Evolutionary conservation across 495 filamentous ascomycete genomes (phyloP), one percentile per base, ranked within the genome.

Genomic region (Aspergillus affinis): DNA sequence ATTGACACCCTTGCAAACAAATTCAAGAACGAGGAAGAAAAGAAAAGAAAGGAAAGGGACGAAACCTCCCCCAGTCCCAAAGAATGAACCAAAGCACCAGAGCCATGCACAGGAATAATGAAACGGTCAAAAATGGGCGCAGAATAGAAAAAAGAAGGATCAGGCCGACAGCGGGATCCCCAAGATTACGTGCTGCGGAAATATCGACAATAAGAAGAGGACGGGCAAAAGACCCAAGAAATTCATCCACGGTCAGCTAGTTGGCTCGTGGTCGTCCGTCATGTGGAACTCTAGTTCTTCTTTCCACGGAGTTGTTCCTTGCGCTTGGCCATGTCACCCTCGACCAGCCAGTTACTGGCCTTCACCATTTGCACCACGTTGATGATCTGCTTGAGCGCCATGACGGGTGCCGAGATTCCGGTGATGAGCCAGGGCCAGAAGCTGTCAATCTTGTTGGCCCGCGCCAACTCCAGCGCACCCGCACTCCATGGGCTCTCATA

Each of bases 361-460:
- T 97, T 96, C 68, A 97, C 86, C 55, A 99, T 80, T 76, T 99
- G 95, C 48, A 98, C 81, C 41, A 97, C 83, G 69, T 98, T 98
- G 78, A 98, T 89, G 59, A 90, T 82, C 71, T 99, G 94, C 82
- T 99, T 99, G 59, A 85, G 79, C 20, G 82, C 79, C 91, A 97
- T 97, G 66, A 97, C 80, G 6, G 93, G 94, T 64, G 86, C 84
- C 57, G 88, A 90, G 62, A 94, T 74, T n/a, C 80, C 82, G 41
- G 90, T 90, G 55, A 98, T 81, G 26, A 94, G 82, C 95, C 95
- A 98, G 0, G 95, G 95, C 75, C 83, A 84, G 48, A 76, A 83
- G 71, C 83, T 85, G 72, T 91, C 89, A 80, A 97, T 92, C 81
- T 97, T 97, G 81, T 96, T 97, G 30, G 90, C 91, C 46, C 91